These are phyloP conservation scores for Verticillium longisporum DNA, from an alignment of 2,329 filamentous ascomycete genomes.

Conservation along the genomic window DNA sequence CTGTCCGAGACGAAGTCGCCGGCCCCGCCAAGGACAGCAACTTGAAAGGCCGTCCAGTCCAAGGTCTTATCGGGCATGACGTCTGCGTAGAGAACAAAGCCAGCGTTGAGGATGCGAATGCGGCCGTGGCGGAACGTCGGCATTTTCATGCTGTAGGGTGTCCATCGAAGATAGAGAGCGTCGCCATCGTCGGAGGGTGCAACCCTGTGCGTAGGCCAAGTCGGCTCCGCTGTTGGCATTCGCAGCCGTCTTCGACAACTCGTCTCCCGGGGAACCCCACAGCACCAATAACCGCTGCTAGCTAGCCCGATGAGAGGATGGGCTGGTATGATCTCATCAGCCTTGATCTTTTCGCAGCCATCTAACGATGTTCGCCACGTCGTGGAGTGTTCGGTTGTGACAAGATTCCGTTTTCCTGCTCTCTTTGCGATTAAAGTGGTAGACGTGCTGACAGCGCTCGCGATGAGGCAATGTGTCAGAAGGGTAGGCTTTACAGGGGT, in stretches of 20 bases:
- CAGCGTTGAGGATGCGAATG: slow-evolving; percentile 40
- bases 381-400: neutral
- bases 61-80: slow-evolving; percentile 42
- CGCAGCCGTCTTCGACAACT: too few relatives aligned
- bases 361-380: slow-evolving; percentile 49
- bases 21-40: slow-evolving; percentile 53
- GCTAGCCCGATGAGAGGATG: slow-evolving; percentile 14
- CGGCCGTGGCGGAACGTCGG: slow-evolving; percentile 49
- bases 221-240: slow-evolving; percentile 25
- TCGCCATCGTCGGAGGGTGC: slow-evolving; percentile 31
- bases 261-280: slow-evolving; percentile 15
- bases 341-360: slow-evolving; percentile 49
- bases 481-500: too few relatives aligned
- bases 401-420: too few relatives aligned
- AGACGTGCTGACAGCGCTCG: too few relatives aligned
- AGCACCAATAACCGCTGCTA: too few relatives aligned
- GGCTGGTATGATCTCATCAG: slow-evolving; percentile 51
- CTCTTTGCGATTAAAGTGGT: too few relatives aligned
- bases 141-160: slow-evolving; percentile 41
- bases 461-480: too few relatives aligned
- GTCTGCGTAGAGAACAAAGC: slow-evolving; percentile 4
- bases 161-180: slow-evolving; percentile 39
- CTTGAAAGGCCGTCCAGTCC: slow-evolving; percentile 60
- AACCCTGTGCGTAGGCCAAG: slow-evolving; percentile 7
- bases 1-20: slow-evolving; percentile 43